A percentile compares a stretch with the other conserved stretches of the same genome.
Evolutionary conservation across 2,329 filamentous ascomycete genomes (phyloP).

Genomic region (Aspergillus glaucus): DNA sequence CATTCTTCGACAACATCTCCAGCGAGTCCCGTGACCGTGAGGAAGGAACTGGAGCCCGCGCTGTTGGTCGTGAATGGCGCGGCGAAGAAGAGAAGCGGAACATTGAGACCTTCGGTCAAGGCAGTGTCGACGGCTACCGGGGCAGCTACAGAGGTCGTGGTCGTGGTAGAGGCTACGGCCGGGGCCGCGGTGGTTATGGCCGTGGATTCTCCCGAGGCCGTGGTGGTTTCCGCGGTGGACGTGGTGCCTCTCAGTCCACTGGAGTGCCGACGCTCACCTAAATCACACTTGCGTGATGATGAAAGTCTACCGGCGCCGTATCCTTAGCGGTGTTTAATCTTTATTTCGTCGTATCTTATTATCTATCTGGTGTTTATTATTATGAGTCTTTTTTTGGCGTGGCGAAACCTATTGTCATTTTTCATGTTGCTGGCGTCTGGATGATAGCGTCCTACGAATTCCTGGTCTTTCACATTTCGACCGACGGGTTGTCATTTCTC

Average conservation of each 20-base stretch:
- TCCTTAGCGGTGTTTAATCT: slow-evolving; percentile 15
- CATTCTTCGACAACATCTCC: slow-evolving; percentile 98
- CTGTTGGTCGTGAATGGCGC: slow-evolving; percentile 81
- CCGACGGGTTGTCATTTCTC: not conserved
- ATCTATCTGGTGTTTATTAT: not conserved
- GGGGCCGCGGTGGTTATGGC: slow-evolving; percentile 44
- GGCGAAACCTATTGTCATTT: slow-evolving; percentile 16
- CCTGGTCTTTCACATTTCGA: slow-evolving; percentile 9
- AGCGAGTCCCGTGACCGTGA: slow-evolving; percentile 86
- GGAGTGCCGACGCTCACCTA: slow-evolving; percentile 32
- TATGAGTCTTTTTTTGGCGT: slow-evolving; percentile 9
- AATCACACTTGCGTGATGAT: slow-evolving; percentile 6
- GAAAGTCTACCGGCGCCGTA: slow-evolving; percentile 2
- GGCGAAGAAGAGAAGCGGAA: slow-evolving; percentile 92
- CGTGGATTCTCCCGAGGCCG: slow-evolving; percentile 37
- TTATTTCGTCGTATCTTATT: slow-evolving; percentile 2
- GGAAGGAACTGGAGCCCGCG: slow-evolving; percentile 58
- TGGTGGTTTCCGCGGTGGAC: slow-evolving; percentile 35
- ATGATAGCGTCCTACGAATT: slow-evolving; percentile 18
- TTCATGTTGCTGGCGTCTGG: slow-evolving; percentile 16
- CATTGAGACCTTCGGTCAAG: slow-evolving; percentile 95
- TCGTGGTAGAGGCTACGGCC: slow-evolving; percentile 44
- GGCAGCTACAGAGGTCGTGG: slow-evolving; percentile 67
- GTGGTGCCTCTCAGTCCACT: slow-evolving; percentile 31
- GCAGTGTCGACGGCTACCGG: slow-evolving; percentile 84